Base-by-base conservation (phyloP, 768 basidiomycete genomes). In the Rossbeevera mucosa region DNA sequence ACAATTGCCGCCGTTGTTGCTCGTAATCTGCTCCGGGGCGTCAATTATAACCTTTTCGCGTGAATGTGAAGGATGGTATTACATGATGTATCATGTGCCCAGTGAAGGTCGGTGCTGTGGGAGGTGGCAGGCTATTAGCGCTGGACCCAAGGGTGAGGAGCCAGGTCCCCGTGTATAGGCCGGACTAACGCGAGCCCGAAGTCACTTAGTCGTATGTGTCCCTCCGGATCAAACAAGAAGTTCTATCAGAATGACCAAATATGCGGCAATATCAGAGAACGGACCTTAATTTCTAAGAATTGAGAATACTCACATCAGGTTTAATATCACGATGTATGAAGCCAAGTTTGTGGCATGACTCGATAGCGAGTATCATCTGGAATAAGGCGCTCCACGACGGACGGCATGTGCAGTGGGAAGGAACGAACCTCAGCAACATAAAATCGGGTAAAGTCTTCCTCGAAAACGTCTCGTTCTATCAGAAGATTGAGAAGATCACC, bases 241-340 rank as follows among this genome's bases (percentile, higher is more conserved):
- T 98, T 97, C 91, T 93, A 67, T 51, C 41, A 54, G 60, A 53
- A 67, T 44, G 56, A 51, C 58, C 53, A 59, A 54, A 60, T 52
- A 59, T 36, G 29, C 12, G 16, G 16, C 58, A 52, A 60, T 61
- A 65, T 58, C 55, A 60, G 48, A 59, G 31, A 64, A 51, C 22
- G 63, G 61, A 51, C 64, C 59, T 64, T 63, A 63, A 69, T 69
- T 48, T 59, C 33, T 38, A 64, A 56, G 47, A 58, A 60, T 60
- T 57, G 49, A 56, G 18, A 50, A 22, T 29, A 72, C 83, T 66
- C 68, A 90, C 88, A 71, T 94, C 91, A 61, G 93, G 90, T 71
- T 96, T 94, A 72, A 97, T 94, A 74, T 99, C 95, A 55, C 95
- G 83, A 74, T 98, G 95, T 64, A 98, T 96, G 73, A 94, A 98